Evolutionary conservation across 176 grass and related monocot species (phyloP), one percentile per base, ranked within the genome.

Genomic region (Avena insularis): DNA sequence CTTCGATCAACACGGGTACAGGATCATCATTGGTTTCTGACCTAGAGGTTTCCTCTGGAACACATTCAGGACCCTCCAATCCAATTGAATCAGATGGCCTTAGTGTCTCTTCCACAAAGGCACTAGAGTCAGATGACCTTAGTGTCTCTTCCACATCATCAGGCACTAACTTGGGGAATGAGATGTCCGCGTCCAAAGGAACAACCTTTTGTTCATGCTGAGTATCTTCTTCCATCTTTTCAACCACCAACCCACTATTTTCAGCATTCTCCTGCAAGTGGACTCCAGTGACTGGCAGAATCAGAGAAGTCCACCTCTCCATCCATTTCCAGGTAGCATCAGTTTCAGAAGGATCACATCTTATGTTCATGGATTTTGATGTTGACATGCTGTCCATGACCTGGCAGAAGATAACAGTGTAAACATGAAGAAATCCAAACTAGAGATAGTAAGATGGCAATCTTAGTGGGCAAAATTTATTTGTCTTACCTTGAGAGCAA

Each of bases 281-380:
- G n/a, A 49, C 82, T 12, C 5, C 60, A 60, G 63, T 78, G 53
- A 21, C 62, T 58, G 86, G 55, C 23, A 74, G 87, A 72, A 91
- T 65, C 51, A 92, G 85, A 81, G 86, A 27, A 82, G 86, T 90
- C 97, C 97, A 99, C 85, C 90, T 99, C 80, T 96, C 91, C 91
- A 99, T 91, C 97, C 97, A 99, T 75, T 96, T 65, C 94, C 97
- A 99, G 83, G 87, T 87, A 45, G 67, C 75, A 95, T 99, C 90
- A 87, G 87, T 86, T 80, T 94, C 93, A 59, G 86, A 99, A 81
- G 90, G 89, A 90, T 99, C 89, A 75, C 97, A 99, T 78, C 90
- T 96, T 65, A 96, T 93, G 83, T 91, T 77, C 78, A 94, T 79
- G 54, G 76, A 71, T 83, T 96, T 99, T 86, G 85, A 88, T 56